A percentile compares a stretch with the other conserved stretches of the same genome.
Conservation (phyloP, 345 rosid species). For the Gossypium australe region DNA sequence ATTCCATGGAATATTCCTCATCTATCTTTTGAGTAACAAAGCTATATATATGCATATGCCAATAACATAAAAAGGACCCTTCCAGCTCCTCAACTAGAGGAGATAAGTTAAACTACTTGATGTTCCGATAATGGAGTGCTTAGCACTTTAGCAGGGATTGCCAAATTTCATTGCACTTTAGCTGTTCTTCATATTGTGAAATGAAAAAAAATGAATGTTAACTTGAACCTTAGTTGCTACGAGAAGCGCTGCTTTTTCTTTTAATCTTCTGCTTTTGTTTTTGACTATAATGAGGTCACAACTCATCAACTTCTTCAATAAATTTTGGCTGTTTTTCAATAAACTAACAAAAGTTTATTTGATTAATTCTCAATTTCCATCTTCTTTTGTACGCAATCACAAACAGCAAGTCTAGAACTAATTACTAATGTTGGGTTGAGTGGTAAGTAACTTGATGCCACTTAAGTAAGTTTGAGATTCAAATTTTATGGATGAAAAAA, state of each 20-base stretch:
- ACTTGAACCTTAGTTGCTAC: background rate
- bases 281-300: background rate
- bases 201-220: background rate
- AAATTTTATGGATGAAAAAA: too few relatives aligned
- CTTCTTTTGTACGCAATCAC: too few relatives aligned
- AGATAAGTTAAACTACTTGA: background rate
- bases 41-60: background rate
- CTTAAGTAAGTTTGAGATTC: too few relatives aligned
- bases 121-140: background rate
- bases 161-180: background rate
- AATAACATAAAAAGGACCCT: background rate
- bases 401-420: too few relatives aligned
- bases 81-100: background rate
- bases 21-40: background rate
- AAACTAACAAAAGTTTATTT: background rate
- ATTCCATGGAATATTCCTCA: background rate
- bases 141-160: background rate
- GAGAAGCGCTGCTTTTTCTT: background rate
- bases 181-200: too few relatives aligned
- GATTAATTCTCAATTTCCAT: too few relatives aligned
- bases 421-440: too few relatives aligned
- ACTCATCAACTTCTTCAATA: background rate
- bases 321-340: background rate
- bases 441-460: too few relatives aligned
- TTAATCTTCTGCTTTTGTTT: background rate